Evolutionary conservation across 2,329 filamentous ascomycete genomes (phyloP).

Genomic region (Apiospora saccharicola): DNA sequence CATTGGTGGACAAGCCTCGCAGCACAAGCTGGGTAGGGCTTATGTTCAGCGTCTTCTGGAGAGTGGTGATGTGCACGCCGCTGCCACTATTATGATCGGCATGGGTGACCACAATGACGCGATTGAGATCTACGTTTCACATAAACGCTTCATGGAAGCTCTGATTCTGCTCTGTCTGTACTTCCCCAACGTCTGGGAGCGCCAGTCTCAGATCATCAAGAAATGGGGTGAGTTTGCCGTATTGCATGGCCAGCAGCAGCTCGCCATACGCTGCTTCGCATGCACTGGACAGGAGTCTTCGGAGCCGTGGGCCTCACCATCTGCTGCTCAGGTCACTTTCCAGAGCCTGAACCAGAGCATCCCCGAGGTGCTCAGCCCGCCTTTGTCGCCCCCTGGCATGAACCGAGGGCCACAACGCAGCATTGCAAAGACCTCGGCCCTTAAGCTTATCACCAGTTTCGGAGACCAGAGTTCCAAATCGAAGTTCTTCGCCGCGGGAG

Average conservation of each 20-base stretch:
- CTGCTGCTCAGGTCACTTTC: conserved; percentile 69
- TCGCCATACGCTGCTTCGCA: conserved; percentile 92
- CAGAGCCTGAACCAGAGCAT: conserved; percentile 62
- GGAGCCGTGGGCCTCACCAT: conserved; percentile 88
- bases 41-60: conserved; percentile 92
- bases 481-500: conserved; percentile 66
- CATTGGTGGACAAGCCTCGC: conserved; percentile 79
- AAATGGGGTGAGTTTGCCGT: conserved; percentile 97
- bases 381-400: conserved; percentile 75
- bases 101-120: conserved; percentile 94
- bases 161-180: conserved; percentile 85
- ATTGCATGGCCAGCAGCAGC: conserved; percentile 83
- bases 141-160: conserved; percentile 91
- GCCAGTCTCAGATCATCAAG: conserved; percentile 84
- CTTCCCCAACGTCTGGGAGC: conserved; percentile 87
- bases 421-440: conserved; percentile 80
- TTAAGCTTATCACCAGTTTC: conserved; percentile 94
- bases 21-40: conserved; percentile 88
- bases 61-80: conserved; percentile 88
- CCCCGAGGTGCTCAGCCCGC: conserved; percentile 70
- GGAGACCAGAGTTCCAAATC: conserved; percentile 68
- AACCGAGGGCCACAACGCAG: conserved; percentile 65
- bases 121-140: conserved; percentile 94
- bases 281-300: conserved; percentile 86
- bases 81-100: conserved; percentile 90